Percentiles rank a stretch among this genome's conserved stretches.
phyloP scores from a whole-genome alignment of 345 rosid genomes.

The Boechera stricta region DNA sequence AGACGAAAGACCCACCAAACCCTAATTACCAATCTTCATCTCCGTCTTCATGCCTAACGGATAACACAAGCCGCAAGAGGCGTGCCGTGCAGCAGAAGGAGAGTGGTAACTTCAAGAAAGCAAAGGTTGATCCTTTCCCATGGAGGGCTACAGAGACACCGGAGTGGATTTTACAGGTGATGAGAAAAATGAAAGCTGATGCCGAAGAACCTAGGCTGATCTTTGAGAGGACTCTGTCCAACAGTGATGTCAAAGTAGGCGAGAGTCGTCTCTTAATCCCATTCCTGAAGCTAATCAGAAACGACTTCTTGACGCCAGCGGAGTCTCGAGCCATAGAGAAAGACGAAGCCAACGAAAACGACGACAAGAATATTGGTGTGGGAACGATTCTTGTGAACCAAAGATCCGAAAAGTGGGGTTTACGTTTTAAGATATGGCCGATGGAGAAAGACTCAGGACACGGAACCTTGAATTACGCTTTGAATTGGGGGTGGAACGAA shows the following conservation, averaged over 20 bases:
- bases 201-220: not conserved
- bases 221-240: not conserved
- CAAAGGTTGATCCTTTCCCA: not conserved
- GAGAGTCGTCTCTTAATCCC: conserved; percentile 25
- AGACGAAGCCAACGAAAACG: not conserved
- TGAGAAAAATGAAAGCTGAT: not conserved
- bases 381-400: conserved; percentile 5
- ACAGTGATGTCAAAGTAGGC: not conserved
- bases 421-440: not conserved
- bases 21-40: not conserved
- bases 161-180: not conserved
- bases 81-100: not conserved
- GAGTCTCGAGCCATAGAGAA: not conserved
- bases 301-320: not conserved
- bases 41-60: conserved; percentile 1
- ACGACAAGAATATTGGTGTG: not conserved
- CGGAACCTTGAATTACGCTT: not conserved
- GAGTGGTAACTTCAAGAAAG: not conserved
- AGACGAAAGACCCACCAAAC: not conserved
- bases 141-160: not conserved
- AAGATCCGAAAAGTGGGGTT: not conserved
- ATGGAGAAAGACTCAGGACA: not conserved
- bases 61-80: conserved; percentile 9
- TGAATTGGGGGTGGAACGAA: conserved; percentile 2
- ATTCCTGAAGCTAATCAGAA: not conserved